Conservation (phyloP, 2,329 filamentous ascomycete species). For the Geoglossum cookeanum region DNA sequence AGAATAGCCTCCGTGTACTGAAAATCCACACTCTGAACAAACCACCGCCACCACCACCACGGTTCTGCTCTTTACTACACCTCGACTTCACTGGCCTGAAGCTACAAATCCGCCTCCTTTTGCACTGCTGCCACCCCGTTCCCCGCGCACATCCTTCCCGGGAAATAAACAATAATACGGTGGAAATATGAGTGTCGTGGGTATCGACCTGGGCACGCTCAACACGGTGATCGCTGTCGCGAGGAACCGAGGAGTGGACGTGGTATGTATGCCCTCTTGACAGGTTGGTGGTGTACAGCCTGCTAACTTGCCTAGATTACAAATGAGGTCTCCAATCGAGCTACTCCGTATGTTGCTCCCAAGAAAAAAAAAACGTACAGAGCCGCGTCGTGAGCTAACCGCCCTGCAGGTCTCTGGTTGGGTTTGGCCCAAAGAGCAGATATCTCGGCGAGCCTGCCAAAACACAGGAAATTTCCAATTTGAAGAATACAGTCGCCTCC, state of each 20-base stretch:
- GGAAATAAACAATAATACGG: neutral
- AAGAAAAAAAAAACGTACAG: neutral
- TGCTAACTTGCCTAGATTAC: slow-evolving; percentile 46
- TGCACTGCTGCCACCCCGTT: neutral
- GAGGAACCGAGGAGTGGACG: slow-evolving; percentile 95
- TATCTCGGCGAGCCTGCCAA: slow-evolving; percentile 91
- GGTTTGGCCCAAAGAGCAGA: slow-evolving; percentile 83
- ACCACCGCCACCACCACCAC: neutral
- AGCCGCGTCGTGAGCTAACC: slow-evolving; percentile 10
- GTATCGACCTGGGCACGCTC: slow-evolving; percentile 87
- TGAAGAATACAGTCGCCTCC: slow-evolving; percentile 92
- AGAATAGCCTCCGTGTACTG: too few species aligned
- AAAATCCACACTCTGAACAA: neutral
- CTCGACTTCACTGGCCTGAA: neutral
- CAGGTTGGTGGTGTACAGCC: slow-evolving; percentile 5
- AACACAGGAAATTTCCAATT: slow-evolving; percentile 97
- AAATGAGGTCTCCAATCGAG: slow-evolving; percentile 97
- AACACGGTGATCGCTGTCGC: slow-evolving; percentile 97
- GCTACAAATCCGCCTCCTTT: neutral
- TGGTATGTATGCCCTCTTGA: slow-evolving; percentile 47
- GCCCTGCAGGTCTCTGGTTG: slow-evolving; percentile 58
- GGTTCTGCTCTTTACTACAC: neutral
- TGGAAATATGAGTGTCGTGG: slow-evolving; percentile 41
- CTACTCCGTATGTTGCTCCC: slow-evolving; percentile 64
- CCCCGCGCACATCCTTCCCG: neutral